Evolutionary conservation across 306 rosid genomes (phyloP).

Genomic region (Oemleria cerasiformis): DNA sequence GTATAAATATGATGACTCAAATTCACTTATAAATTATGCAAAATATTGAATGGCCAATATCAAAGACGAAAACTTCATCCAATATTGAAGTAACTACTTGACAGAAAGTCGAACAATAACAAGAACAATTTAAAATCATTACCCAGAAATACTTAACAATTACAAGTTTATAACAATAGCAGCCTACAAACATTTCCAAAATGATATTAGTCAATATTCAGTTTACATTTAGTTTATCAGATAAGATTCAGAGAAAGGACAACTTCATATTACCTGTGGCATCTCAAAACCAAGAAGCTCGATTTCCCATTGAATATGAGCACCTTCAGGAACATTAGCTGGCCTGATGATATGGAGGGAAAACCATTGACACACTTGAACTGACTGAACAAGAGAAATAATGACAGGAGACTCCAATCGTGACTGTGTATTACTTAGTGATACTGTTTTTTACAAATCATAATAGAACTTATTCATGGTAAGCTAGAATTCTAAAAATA

Average conservation of each 20-base stretch:
- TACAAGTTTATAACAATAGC: background rate
- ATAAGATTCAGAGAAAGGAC: background rate
- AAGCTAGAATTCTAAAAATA: conserved; percentile 23
- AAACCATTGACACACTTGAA: conserved; percentile 22
- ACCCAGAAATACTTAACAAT: background rate
- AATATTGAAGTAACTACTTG: background rate
- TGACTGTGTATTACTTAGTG: background rate
- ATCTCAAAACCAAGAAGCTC: conserved; percentile 93
- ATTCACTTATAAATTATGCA: background rate
- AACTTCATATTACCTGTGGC: conserved; percentile 58
- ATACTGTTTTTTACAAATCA: background rate
- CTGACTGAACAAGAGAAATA: conserved; percentile 18
- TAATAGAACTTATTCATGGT: background rate
- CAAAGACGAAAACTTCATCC: background rate
- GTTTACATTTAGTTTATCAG: background rate
- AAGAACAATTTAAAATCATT: background rate
- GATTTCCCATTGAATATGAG: conserved; percentile 90
- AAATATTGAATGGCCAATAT: background rate
- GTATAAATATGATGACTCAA: background rate
- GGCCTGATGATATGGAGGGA: conserved; percentile 51
- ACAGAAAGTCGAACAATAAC: background rate
- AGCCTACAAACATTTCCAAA: background rate
- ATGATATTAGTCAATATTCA: background rate
- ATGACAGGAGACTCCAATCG: background rate
- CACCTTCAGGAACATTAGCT: conserved; percentile 81